These are phyloP conservation scores for Picea sitchensis DNA, from an alignment of 75 land plant species.

Conservation along the genomic window DNA sequence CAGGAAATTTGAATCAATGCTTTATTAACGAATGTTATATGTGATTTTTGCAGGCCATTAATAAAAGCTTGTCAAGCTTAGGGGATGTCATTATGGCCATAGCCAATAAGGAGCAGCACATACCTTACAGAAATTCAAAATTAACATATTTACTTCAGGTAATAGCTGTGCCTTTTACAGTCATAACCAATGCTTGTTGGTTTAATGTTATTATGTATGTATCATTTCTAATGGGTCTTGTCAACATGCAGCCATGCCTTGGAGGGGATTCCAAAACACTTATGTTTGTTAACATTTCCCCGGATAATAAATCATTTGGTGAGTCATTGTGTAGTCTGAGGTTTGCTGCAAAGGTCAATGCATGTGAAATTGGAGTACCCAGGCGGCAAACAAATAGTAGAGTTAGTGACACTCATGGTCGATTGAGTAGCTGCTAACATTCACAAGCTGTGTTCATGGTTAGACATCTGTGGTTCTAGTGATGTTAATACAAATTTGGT, in stretches of 20 bases:
- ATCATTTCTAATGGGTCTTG: conserved; percentile 1
- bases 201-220: background rate
- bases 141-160: conserved; percentile 37
- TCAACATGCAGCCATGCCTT: conserved; percentile 24
- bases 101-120: conserved; percentile 37
- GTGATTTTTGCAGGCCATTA: conserved; percentile 26
- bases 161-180: background rate
- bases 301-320: conserved; percentile 24
- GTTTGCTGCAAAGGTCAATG: conserved; percentile 43
- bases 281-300: conserved; percentile 40
- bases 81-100: conserved; percentile 37
- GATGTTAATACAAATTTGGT: too few relatives aligned
- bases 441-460: too few relatives aligned
- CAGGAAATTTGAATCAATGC: background rate
- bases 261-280: conserved; percentile 39
- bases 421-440: background rate
- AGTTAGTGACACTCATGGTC: conserved; percentile 13
- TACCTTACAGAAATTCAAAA: conserved; percentile 37
- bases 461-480: too few relatives aligned
- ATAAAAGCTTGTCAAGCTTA: conserved; percentile 34
- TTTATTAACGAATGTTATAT: background rate
- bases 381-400: conserved; percentile 22
- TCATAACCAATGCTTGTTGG: background rate
- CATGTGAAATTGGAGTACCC: conserved; percentile 37
- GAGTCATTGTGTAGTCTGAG: conserved; percentile 36